Conservation (phyloP, 164 flowering plant species). For the Akebia trifoliata region DNA sequence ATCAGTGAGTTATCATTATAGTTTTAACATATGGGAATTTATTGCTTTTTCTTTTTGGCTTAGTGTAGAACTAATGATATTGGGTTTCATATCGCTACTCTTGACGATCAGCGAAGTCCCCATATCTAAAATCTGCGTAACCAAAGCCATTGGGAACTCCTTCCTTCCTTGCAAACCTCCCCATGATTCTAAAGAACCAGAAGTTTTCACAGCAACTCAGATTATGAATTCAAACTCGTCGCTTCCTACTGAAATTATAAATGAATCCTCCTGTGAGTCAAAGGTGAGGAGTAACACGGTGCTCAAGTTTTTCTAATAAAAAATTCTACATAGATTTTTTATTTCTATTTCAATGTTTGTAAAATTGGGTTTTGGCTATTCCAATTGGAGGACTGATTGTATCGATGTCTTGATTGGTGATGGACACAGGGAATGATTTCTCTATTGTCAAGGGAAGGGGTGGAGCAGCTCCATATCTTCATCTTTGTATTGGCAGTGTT, state of each 20-base stretch:
- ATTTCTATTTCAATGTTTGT: no score
- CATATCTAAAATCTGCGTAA: conserved; percentile 51
- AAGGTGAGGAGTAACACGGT: conserved; percentile 15
- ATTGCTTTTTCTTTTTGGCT: not conserved
- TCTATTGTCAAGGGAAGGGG: conserved; percentile 48
- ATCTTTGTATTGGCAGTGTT: conserved; percentile 64
- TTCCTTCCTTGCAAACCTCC: no score
- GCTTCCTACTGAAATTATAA: not conserved
- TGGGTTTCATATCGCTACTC: conserved; percentile 61
- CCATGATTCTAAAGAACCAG: no score
- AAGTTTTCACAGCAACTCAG: no score
- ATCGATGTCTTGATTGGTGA: not conserved
- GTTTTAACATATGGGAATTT: not conserved
- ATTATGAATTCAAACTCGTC: no score
- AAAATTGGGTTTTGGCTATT: not conserved
- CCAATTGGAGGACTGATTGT: not conserved
- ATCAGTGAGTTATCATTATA: not conserved
- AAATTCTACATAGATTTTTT: no score
- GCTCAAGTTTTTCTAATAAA: no score
- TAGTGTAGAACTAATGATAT: conserved; percentile 51
- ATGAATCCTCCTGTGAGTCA: conserved; percentile 6
- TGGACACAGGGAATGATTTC: conserved; percentile 52
- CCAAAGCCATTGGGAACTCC: conserved; percentile 26
- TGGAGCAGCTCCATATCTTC: conserved; percentile 74
- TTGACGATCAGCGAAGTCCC: conserved; percentile 36